Evolutionary conservation across 768 basidiomycete species (phyloP).

Genomic region (Baorangia bicolor): DNA sequence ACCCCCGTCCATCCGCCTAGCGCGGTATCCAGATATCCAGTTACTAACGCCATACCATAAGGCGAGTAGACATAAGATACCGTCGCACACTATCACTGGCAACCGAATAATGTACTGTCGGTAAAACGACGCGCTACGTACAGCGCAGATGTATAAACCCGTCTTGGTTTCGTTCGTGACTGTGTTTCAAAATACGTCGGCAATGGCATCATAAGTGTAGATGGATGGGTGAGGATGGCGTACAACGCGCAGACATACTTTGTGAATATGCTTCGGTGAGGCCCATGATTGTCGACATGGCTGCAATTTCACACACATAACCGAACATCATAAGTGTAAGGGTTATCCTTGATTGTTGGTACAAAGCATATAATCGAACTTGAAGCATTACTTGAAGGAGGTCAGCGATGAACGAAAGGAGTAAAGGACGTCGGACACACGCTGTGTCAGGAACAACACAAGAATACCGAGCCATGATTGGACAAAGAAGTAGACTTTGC

Average conservation of each 20-base stretch:
- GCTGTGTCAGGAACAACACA: constrained; percentile 10
- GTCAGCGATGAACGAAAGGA: neutral
- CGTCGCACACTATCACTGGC: constrained; percentile 7
- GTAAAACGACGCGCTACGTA: neutral
- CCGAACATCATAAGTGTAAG: constrained; percentile 8
- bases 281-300: neutral
- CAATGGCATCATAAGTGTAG: neutral
- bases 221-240: neutral
- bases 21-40: neutral
- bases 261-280: neutral
- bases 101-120: constrained; percentile 6
- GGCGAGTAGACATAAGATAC: constrained; percentile 3
- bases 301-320: constrained; percentile 13
- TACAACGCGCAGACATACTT: neutral
- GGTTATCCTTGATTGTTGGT: constrained; percentile 10
- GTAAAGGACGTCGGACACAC: neutral
- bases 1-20: neutral
- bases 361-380: constrained; percentile 16
- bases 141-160: constrained; percentile 2
- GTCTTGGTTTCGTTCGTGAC: neutral
- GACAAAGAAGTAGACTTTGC: constrained; percentile 10
- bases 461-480: constrained; percentile 13
- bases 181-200: neutral
- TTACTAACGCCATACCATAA: constrained; percentile 3
- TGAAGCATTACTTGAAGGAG: constrained; percentile 13